Conservation (phyloP, 176 grass and related monocot species). For the Microstegium vimineum region DNA sequence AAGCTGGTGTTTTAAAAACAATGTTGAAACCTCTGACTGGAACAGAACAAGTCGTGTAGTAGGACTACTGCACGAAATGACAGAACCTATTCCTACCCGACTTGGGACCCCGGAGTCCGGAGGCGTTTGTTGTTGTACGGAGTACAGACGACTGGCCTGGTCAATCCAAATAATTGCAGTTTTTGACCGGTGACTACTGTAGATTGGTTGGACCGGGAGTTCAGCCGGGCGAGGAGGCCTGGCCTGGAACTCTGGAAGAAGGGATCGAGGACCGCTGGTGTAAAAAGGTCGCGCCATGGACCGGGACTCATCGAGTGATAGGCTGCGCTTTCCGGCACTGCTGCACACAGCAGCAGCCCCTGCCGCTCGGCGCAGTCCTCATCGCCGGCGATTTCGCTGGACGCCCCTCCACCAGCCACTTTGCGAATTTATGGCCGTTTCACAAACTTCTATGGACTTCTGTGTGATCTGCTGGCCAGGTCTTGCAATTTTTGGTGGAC, state of each 20-base stretch:
- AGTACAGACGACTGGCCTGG: not conserved
- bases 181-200: slow-evolving; percentile 33
- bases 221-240: not conserved
- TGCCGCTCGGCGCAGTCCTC: not conserved
- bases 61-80: not conserved
- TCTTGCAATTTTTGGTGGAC: not conserved
- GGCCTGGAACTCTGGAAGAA: too few species aligned
- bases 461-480: not conserved
- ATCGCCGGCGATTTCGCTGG: not conserved
- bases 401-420: not conserved
- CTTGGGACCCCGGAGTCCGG: not conserved
- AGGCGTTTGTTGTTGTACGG: not conserved
- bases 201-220: slow-evolving; percentile 10
- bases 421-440: not conserved
- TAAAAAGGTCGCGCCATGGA: slow-evolving; percentile 25
- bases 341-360: not conserved
- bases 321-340: not conserved
- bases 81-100: not conserved
- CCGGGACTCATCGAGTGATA: slow-evolving; percentile 33
- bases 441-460: slow-evolving; percentile 17
- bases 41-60: too few species aligned
- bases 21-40: too few species aligned
- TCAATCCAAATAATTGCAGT: slow-evolving; percentile 43
- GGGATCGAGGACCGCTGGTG: not conserved
- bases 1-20: too few species aligned